These are phyloP conservation scores for Amylocystis lapponica DNA, from an alignment of 768 basidiomycete species.

Conservation along the genomic window DNA sequence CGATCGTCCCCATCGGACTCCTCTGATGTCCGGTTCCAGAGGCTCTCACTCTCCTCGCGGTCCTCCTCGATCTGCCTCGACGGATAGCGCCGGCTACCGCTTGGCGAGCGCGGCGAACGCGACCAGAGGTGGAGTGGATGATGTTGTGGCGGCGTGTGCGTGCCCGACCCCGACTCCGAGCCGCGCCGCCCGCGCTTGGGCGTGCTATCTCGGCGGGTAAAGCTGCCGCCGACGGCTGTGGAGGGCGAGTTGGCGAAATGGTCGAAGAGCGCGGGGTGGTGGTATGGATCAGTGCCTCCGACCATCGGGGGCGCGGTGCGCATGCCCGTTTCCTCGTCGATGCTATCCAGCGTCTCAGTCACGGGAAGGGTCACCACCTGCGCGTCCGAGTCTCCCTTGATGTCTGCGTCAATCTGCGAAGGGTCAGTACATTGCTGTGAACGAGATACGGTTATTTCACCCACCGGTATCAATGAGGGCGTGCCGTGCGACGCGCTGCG, in stretches of 20 bases:
- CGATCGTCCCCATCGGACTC: constrained; percentile 14
- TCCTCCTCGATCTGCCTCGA: constrained; percentile 18
- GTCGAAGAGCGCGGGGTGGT: constrained; percentile 2
- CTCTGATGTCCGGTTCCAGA: constrained; percentile 13
- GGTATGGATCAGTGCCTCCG: constrained; percentile 2
- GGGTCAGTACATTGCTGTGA: not conserved
- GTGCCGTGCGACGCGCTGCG: constrained; percentile 14
- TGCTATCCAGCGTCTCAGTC: constrained; percentile 7
- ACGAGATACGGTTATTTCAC: not conserved
- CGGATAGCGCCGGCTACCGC: constrained; percentile 19
- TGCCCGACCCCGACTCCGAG: no score
- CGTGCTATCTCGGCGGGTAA: constrained; percentile 7
- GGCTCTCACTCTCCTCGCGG: constrained; percentile 23
- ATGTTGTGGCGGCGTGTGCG: constrained; percentile 8
- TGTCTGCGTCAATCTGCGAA: constrained; percentile 10
- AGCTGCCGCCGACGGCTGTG: constrained; percentile 11
- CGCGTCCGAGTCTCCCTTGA: not conserved
- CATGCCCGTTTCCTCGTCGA: constrained; percentile 4
- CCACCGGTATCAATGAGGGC: constrained; percentile 1
- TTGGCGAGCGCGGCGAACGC: constrained; percentile 7
- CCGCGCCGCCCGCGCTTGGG: constrained; percentile 4
- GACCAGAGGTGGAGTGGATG: constrained; percentile 10
- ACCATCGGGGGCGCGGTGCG: constrained; percentile 4
- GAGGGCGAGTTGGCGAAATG: constrained; percentile 3
- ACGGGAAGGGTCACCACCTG: constrained; percentile 10